Evolutionary conservation across 495 filamentous ascomycete species (phyloP), one percentile per base, ranked within the genome.

Genomic region (Trichocladium uniseriatum): DNA sequence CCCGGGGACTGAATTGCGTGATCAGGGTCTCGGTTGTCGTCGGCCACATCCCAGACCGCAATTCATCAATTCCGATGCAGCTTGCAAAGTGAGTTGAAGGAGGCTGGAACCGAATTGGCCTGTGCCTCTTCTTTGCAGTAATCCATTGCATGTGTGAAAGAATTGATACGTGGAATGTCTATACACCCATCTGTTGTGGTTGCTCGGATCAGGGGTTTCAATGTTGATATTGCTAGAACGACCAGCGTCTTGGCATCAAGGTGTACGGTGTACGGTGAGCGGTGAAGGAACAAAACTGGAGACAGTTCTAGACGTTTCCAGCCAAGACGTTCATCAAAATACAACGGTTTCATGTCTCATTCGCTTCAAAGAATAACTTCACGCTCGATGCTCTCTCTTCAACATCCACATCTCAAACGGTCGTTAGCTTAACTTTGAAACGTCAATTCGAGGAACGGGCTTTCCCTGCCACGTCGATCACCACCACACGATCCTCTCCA

Each of bases 291-390:
- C 5, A 39, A 52, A 20, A 28, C 36, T 8, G 24, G 14, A 3
- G 39, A 37, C 8, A 8, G n/a, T 56, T 56, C 53, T 56, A 56
- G 53, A 52, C 39, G 24, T 31, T 56, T 56, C 53, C 40, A 56
- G 43, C 32, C 28, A 37, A 29, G 15, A 32, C 10, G 4, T 5
- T 6, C 31, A 27, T 32, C 5, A 32, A 32, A 32, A 21, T 21
- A 20, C 16, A 31, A 49, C 28, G 16, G 11, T 27, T 27, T 37
- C 27, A 43, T n/a, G 11, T 35, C 22, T 27, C 10, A 21, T 10
- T 31, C 35, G 9, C 18, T 11, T 36, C 19, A 20, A 45, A 9
- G 21, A n/a, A 36, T 28, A 27, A 49, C 13, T 40, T n/a, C n/a
- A n/a, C n/a, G n/a, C n/a, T n/a, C n/a, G n/a, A n/a, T n/a, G n/a